Conservation (phyloP, 768 basidiomycete species). For the Coprinopsis cinerea region DNA sequence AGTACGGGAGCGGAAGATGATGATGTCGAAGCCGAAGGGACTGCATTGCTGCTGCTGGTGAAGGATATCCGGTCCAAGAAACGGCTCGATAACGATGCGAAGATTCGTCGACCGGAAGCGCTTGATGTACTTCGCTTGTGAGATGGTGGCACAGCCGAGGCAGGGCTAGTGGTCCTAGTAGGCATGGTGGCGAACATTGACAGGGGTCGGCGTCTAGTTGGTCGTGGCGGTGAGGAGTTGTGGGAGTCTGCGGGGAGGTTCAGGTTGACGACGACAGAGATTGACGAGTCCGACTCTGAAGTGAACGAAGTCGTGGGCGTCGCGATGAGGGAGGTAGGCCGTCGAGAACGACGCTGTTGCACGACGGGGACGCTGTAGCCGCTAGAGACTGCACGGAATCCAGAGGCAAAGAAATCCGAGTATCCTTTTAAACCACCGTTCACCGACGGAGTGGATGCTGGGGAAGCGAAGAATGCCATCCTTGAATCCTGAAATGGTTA, state of each 20-base stretch:
- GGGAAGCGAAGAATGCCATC: slow-evolving; percentile 3
- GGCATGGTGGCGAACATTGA: slow-evolving; percentile 23
- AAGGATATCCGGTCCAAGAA: slow-evolving; percentile 28
- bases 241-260: neutral
- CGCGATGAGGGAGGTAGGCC: neutral
- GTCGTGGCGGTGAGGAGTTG: neutral
- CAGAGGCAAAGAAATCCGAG: slow-evolving; percentile 45
- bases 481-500: slow-evolving; percentile 3
- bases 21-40: slow-evolving; percentile 16
- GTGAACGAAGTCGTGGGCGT: neutral
- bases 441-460: slow-evolving; percentile 10
- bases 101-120: slow-evolving; percentile 30
- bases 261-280: neutral
- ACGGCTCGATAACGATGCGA: slow-evolving; percentile 28
- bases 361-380: too few relatives aligned
- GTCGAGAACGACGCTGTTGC: slow-evolving; percentile 12
- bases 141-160: too few relatives aligned
- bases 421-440: slow-evolving; percentile 25
- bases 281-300: neutral
- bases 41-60: too few relatives aligned
- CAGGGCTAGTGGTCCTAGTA: slow-evolving; percentile 11
- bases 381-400: slow-evolving; percentile 37
- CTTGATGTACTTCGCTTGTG: too few relatives aligned
- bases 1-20: slow-evolving; percentile 14
- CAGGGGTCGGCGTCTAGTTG: slow-evolving; percentile 1